Evolutionary conservation across 176 grass and related monocot genomes (phyloP).

Genomic region (Sorghum bicolor): Sorghum_bicolor_NCBIv3 NC_012876.2:8105001-8105500

Average conservation of each 20-base stretch:
- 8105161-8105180: conserved; percentile 9
- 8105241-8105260: background rate
- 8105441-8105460: background rate
- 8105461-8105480: background rate
- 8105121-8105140: background rate
- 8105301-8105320: background rate
- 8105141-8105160: background rate
- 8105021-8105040: background rate
- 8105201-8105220: conserved; percentile 21
- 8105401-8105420: background rate
- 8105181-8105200: conserved; percentile 30
- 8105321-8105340: background rate
- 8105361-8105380: conserved; percentile 17
- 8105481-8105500: conserved; percentile 13
- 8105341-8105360: conserved; percentile 14
- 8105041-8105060: background rate
- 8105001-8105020: too few relatives aligned
- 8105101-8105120: background rate
- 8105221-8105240: conserved; percentile 14
- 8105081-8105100: background rate
- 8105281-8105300: background rate
- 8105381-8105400: conserved; percentile 26
- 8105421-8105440: background rate
- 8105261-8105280: background rate
- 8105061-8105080: background rate